Evolutionary conservation across 2,329 filamentous ascomycete species (phyloP), one percentile per base, ranked within the genome.

Genomic region (Decorospora gaudefroyi): DNA sequence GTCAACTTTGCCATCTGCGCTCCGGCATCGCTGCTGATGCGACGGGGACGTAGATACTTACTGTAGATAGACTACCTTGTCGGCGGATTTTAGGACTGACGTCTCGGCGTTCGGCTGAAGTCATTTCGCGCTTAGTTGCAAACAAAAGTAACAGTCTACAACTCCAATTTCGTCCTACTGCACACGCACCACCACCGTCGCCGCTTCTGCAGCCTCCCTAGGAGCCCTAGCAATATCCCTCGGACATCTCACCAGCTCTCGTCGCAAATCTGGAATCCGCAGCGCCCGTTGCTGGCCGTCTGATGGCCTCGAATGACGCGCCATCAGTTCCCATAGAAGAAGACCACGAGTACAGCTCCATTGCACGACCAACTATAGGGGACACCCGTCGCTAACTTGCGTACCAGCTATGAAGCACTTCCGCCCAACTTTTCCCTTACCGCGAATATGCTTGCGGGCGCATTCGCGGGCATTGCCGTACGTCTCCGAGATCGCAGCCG

Each of bases 391-490:
- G 51, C 65, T 70, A 46, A 70, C 53, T 29, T 37, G 10, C 15
- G 23, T 23, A 33, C 53, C 55, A 86, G 83, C 75, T 97, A 97
- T 81, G 92, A 97, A 81, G 85, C 86, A 56, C 83, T 99, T 45
- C 91, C 92, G 54, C 88, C 91, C 57, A 95, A 96, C 74, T 96
- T 96, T 78, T 93, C 90, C 62, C 80, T 97, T 67, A 76, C 87
- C 56, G 90, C 93, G 70, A 99, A 97, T 74, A 96, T 97, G 90
- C 78, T 86, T 53, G 93, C 93, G 42, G 93, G 93, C 71, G 93
- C 93, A 59, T 96, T 97, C 74, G 93, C 93, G 47, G 93, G 93
- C 61, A 95, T 96, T 74, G 90, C 91, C 64, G 90, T 95, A 84
- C 62, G 85, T 65, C 41, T 40, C 52, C 47, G 33, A 46, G 29